Percentiles rank a stretch among this genome's conserved stretches.
phyloP scores from a whole-genome alignment of 768 basidiomycete genomes.

The Leccinum longicurvipes region DNA sequence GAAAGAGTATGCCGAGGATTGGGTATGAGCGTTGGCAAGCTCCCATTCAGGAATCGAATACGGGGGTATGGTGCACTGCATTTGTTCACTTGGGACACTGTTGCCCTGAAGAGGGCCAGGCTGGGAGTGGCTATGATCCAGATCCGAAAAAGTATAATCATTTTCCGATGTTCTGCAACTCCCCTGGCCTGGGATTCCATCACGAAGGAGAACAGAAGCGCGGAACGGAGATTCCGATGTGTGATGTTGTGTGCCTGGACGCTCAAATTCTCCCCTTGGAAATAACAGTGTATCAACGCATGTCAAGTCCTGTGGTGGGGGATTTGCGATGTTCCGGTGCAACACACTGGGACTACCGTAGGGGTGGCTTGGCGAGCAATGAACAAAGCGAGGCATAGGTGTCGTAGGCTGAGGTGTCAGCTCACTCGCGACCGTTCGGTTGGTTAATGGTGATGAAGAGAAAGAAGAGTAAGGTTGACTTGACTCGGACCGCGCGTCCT shows the following conservation, averaged over 20 bases:
- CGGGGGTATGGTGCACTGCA: neutral
- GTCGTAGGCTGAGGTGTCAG: neutral
- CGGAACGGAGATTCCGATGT: neutral
- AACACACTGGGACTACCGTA: neutral
- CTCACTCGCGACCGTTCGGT: constrained; percentile 1
- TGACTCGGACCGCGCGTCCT: constrained; percentile 13
- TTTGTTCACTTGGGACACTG: constrained; percentile 1
- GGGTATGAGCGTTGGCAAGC: neutral
- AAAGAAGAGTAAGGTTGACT: constrained; percentile 6
- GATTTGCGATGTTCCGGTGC: neutral
- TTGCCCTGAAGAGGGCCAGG: neutral
- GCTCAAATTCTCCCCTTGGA: neutral
- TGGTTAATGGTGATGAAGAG: constrained; percentile 9
- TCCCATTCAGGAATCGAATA: constrained; percentile 7
- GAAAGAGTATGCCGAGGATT: neutral
- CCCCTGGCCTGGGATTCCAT: neutral
- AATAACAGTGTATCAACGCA: neutral
- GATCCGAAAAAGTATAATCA: neutral
- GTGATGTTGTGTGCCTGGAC: neutral
- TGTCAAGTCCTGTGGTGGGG: constrained; percentile 1
- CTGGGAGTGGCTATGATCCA: neutral
- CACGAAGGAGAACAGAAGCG: neutral
- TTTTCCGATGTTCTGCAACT: neutral
- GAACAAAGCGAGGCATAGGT: neutral
- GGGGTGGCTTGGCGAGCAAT: neutral